Base-by-base conservation (phyloP, 192 early-diverging fungal genomes). In the Haplosporangium gracile region DNA sequence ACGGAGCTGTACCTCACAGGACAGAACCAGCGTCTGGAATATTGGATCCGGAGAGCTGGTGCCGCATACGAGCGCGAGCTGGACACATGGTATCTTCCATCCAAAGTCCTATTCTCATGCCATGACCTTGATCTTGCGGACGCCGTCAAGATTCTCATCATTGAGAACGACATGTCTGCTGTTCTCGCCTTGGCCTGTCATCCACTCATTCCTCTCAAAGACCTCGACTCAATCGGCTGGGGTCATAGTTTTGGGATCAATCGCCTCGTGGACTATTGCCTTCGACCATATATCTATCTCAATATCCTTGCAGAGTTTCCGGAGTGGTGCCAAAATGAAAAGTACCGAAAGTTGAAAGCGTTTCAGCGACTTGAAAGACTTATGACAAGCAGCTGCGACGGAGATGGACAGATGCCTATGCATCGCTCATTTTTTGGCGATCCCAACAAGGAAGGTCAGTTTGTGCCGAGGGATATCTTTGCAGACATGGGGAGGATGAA, bases 401-500 rank as follows among this genome's bases (percentile, higher is more conserved):
- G 74, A 63, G 74, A 76, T 13, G 53, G 36, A 26, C 74, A 76
- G 39, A 65, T 76, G 74, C 53, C 55, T 22, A 76, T 76, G 74
- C 74, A 76, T 38, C 74, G 74, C n/a, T 76, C 74, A 65, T 76
- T 76, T 63, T 76, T 38, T 43, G 65, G 57, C 18, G 74, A 76
- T 76, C 34, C 26, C 74, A 43, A 65, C 22, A 7, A 76, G 22
- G 49, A 51, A 51, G 49, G 49, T 18, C 74, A 39, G 38, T 76
- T 26, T 76, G 74, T 76, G 74, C 74, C 57, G 38, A 76, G 74
- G 74, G 74, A 76, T 13, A 57, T 76, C 40, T 76, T 76, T 63
- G 53, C 74, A 76, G 74, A 76, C 38, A 76, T 76, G 74, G 74
- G 55, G 0, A 76, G 74, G 74, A 76, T 76, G 74, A 76, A 76